Base-by-base conservation (phyloP, 2,329 filamentous ascomycete genomes). In the Metarhizium rileyi region DNA sequence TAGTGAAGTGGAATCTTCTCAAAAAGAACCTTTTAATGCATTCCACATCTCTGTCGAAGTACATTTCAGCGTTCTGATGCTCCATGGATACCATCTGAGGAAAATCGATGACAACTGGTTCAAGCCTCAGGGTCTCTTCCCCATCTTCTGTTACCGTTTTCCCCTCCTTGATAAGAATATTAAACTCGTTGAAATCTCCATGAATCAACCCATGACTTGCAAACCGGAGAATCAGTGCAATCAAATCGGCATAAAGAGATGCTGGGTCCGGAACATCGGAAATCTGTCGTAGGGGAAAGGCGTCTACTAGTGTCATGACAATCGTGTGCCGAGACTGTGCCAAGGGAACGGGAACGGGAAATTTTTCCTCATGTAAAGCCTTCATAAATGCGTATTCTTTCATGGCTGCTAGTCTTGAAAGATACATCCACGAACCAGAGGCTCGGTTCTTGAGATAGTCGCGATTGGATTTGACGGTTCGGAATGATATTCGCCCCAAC, bases 171-270 rank as follows among this genome's bases (percentile, higher is more conserved):
- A 98, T 83, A 30, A 98, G 73, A 55, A 98, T 91, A 66, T 98
- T 98, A 76, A 98, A 98, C 67, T 98, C 94, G 72, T 98, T 98
- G 73, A 94, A 98, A 65, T 98, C 93, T 54, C 93, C 93, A 64
- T 98, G 93, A 53, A 98, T 98, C 44, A 98, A 73, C 6, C 93
- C 93, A 57, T 90, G 83, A 53, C 81, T 81, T 5, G 93, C 91
- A 38, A 98, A 75, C 26, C 83, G 80, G 41, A 98, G 73, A 50
- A 98, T 89, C 58, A 96, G 79, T 40, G 81, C 77, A 61, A 98
- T 94, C 30, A 98, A 73, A 53, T 97, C 89, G n/a, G 83, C 84
- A 64, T 98, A 98, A 5, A 98, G 75, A n/a, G 71, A 71, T 3
- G 89, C 87, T 0, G 91, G 89, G 57, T 96, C 80, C 28, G 89